Evolutionary conservation across 805 yeast species (phyloP), one percentile per base, ranked within the genome.

Genomic region (Lachancea cidri): DNA sequence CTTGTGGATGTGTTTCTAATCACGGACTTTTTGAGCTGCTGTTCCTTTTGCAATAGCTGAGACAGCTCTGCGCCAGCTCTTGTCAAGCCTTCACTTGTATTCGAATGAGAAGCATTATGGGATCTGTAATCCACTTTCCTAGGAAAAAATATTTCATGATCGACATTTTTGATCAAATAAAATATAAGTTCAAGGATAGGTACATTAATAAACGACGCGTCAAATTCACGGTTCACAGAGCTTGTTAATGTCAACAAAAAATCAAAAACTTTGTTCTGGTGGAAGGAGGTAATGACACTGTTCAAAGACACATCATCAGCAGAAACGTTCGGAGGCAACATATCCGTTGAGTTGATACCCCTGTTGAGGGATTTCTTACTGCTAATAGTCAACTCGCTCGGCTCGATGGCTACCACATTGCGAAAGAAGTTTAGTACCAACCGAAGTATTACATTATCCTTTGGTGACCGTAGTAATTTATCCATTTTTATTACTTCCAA

Each of bases 381-480:
- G 2, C 77, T 64, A 6, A 78, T 61, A 1, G 80, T 71, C 4
- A 73, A 51, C 27, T 73, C 77, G 1, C 83, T 78, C 0, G 89
- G 91, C 49, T 83, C 87, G 25, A 91, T 86, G 31, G 78, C 73
- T 6, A 85, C 64, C n/a, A 93, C 52, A 57, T 93, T 93, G 47
- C 95, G 72, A 47, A 88, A 72, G 54, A 93, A 77, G 38, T 76
- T 77, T 13, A 89, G 63, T 19, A 83, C 86, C 44, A 91, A 69
- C 41, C 82, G 77, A 36, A 93, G 60, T 11, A 89, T 73, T 33
- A 81, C 81, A 43, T 79, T 79, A 50, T 89, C 97, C 29, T 86
- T 67, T 0, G 79, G 69, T 2, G 77, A 77, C 45, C 97, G 72
- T 16, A 81, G 80, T 1, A 62, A 53, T 50, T 68, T 73, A 1